Evolutionary conservation across 202 grass and related monocot species (phyloP).

Genomic region (Schoenoplectus tabernaemontani): DNA sequence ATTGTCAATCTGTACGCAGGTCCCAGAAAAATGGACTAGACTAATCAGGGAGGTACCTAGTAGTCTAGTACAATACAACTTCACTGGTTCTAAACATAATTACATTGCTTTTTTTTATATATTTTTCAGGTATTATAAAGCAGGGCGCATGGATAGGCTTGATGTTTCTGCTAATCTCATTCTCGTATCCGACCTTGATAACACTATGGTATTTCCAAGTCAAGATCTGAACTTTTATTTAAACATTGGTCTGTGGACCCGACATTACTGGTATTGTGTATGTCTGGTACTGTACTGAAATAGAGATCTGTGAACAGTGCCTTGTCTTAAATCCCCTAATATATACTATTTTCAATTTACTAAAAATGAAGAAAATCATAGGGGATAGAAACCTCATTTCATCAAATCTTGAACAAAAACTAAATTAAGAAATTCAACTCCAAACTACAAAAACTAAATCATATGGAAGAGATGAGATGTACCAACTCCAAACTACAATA

Average conservation of each 20-base stretch:
- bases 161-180: conserved; percentile 59
- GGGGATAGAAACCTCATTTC: neutral
- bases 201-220: conserved; percentile 60
- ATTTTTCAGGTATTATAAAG: neutral
- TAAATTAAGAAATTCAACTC: neutral
- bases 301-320: neutral
- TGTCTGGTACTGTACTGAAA: neutral
- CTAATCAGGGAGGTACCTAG: neutral
- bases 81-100: neutral
- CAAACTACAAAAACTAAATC: too few relatives aligned
- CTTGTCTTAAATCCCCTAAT: neutral
- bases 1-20: neutral
- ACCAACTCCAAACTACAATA: neutral
- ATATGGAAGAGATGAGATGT: neutral
- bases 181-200: conserved; percentile 88
- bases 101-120: neutral
- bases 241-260: neutral
- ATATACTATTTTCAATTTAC: neutral
- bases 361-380: neutral
- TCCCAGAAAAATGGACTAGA: neutral
- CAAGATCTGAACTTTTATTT: neutral
- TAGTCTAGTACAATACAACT: neutral
- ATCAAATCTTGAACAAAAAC: neutral
- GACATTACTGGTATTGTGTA: neutral
- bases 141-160: conserved; percentile 51